Evolutionary conservation across 352 stramenopile species (phyloP).

Genomic region (Globisporangium barbulae): DNA sequence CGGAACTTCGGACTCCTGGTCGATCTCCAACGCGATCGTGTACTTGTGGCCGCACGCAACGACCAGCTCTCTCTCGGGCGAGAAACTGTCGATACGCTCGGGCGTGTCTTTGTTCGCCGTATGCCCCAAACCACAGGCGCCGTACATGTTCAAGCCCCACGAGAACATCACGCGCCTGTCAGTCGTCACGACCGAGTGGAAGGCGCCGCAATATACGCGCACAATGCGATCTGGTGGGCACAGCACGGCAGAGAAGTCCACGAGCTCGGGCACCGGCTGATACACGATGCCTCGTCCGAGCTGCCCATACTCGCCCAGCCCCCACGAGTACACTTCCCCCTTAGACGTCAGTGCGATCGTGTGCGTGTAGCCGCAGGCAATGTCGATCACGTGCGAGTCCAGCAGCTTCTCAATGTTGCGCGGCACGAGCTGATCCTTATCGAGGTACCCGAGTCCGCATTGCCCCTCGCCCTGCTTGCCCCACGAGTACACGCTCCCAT

Average conservation of each 20-base stretch:
- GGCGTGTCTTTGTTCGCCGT: constrained; percentile 78
- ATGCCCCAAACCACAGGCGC: constrained; percentile 73
- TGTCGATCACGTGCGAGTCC: constrained; percentile 42
- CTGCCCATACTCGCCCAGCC: constrained; percentile 87
- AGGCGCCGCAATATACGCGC: constrained; percentile 74
- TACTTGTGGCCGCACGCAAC: constrained; percentile 83
- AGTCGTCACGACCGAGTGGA: constrained; percentile 75
- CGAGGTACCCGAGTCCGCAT: constrained; percentile 76
- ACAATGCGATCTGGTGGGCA: constrained; percentile 41
- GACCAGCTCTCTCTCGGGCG: constrained; percentile 41
- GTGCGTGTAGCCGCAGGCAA: constrained; percentile 87
- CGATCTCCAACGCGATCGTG: constrained; percentile 65
- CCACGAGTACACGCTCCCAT: constrained; percentile 76
- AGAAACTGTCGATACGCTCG: constrained; percentile 75
- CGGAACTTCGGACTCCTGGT: constrained; percentile 14
- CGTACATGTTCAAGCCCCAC: constrained; percentile 81
- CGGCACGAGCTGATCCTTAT: constrained; percentile 78
- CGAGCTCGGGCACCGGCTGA: constrained; percentile 61
- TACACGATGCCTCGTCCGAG: constrained; percentile 87
- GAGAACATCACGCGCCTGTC: constrained; percentile 62
- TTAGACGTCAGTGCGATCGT: constrained; percentile 72
- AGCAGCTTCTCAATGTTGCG: constrained; percentile 44
- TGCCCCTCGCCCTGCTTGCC: constrained; percentile 87
- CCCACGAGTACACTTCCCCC: constrained; percentile 88
- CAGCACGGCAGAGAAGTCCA: constrained; percentile 49